Conservation (phyloP, 1,284 basidiomycete genomes). For the Ceratobasidium sp. region DNA sequence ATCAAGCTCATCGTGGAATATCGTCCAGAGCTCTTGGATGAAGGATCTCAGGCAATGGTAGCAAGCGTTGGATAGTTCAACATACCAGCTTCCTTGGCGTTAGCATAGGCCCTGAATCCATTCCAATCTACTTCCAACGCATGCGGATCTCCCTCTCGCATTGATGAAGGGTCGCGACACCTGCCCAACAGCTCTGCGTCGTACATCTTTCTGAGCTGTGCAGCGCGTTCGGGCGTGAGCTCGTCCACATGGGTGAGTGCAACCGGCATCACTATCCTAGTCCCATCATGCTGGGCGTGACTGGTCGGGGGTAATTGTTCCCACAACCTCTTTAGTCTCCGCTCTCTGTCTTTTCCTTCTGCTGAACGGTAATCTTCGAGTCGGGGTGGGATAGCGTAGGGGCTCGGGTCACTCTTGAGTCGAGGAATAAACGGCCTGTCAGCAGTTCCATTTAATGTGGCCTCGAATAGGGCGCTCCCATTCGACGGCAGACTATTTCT, state of each 20-base stretch:
- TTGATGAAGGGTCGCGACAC: slow-evolving; percentile 58
- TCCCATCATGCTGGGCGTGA: slow-evolving; percentile 46
- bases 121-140: slow-evolving; percentile 67
- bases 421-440: slow-evolving; percentile 36
- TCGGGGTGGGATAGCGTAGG: slow-evolving; percentile 18
- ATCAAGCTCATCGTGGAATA: slow-evolving; percentile 88
- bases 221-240: slow-evolving; percentile 71
- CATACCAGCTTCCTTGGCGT: slow-evolving; percentile 75
- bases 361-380: slow-evolving; percentile 67
- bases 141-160: slow-evolving; percentile 47
- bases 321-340: slow-evolving; percentile 66
- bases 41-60: slow-evolving; percentile 48
- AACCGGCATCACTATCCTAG: slow-evolving; percentile 42
- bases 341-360: slow-evolving; percentile 69
- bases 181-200: slow-evolving; percentile 75
- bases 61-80: slow-evolving; percentile 26
- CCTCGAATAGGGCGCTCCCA: slow-evolving; percentile 38
- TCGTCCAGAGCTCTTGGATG: slow-evolving; percentile 78
- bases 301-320: slow-evolving; percentile 55
- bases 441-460: slow-evolving; percentile 33
- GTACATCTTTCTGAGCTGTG: slow-evolving; percentile 72
- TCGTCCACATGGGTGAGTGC: slow-evolving; percentile 48
- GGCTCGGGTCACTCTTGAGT: slow-evolving; percentile 24
- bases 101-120: slow-evolving; percentile 78
- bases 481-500: slow-evolving; percentile 28